These are phyloP conservation scores for Coprinellus micaceus DNA, from an alignment of 768 basidiomycete genomes.

Conservation along the genomic window DNA sequence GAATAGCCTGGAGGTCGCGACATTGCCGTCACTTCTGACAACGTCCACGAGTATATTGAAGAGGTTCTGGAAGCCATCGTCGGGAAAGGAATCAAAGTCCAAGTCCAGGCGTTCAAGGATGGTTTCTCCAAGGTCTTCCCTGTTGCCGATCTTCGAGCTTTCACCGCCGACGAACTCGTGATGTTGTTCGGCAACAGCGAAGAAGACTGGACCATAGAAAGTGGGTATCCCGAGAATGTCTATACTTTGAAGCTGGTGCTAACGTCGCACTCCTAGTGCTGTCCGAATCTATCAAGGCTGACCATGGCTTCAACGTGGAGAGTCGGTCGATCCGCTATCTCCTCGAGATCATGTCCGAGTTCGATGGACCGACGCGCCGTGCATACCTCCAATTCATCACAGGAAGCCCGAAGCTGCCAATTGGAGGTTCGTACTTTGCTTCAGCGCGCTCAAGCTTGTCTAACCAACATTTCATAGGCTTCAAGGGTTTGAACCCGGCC, in stretches of 20 bases:
- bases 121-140: constrained; percentile 98
- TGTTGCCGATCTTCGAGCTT: constrained; percentile 83
- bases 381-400: constrained; percentile 96
- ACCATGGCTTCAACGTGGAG: constrained; percentile 96
- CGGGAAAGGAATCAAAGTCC: constrained; percentile 69
- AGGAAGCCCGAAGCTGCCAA: constrained; percentile 93
- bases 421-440: constrained; percentile 68
- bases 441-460: background rate
- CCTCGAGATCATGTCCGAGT: constrained; percentile 81
- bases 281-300: constrained; percentile 88
- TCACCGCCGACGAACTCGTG: constrained; percentile 91
- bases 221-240: constrained; percentile 43
- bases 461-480: constrained; percentile 47
- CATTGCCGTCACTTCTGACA: constrained; percentile 77
- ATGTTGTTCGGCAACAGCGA: constrained; percentile 95
- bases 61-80: constrained; percentile 86
- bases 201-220: constrained; percentile 95
- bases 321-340: constrained; percentile 88
- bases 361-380: constrained; percentile 68
- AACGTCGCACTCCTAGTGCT: constrained; percentile 52
- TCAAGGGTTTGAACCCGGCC: constrained; percentile 90
- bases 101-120: constrained; percentile 88
- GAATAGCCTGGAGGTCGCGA: constrained; percentile 75
- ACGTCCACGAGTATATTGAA: constrained; percentile 86
- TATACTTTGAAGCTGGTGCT: constrained; percentile 3